phyloP scores from a whole-genome alignment of 2,329 filamentous ascomycete genomes.

The Mariannaea elegans region DNA sequence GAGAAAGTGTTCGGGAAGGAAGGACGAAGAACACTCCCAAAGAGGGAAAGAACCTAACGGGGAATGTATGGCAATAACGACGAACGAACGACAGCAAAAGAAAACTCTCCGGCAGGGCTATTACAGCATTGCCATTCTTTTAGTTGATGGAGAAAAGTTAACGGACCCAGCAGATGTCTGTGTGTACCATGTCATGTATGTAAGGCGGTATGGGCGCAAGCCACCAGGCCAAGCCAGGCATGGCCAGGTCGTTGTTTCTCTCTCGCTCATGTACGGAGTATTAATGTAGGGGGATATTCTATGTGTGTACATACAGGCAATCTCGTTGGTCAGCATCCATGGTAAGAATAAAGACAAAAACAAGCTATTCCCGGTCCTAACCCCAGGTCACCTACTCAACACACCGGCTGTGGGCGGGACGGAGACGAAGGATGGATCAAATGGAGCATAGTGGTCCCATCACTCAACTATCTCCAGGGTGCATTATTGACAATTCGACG shows the following conservation, averaged over 20 bases:
- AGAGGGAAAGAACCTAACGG: too few species aligned
- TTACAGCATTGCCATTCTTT: neutral
- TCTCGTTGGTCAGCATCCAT: too few species aligned
- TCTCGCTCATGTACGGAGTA: too few species aligned
- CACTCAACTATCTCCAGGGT: neutral
- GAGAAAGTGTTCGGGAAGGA: conserved; percentile 1
- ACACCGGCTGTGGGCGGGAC: neutral
- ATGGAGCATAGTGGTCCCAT: neutral
- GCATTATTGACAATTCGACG: neutral
- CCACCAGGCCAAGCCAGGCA: neutral
- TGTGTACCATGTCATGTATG: neutral
- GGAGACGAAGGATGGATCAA: neutral
- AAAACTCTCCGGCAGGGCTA: neutral
- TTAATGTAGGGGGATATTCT: too few species aligned
- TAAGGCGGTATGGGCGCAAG: neutral
- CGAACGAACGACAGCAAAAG: neutral
- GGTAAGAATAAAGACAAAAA: too few species aligned
- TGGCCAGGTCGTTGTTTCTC: neutral
- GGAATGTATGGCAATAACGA: neutral
- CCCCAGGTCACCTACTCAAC: too few species aligned
- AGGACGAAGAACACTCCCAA: neutral
- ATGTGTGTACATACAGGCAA: too few species aligned
- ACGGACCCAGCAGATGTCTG: neutral
- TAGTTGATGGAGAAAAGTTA: neutral
- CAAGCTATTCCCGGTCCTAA: neutral